These are phyloP conservation scores for Penicillium polonicum DNA, from an alignment of 2,329 filamentous ascomycete genomes.

Conservation along the genomic window DNA sequence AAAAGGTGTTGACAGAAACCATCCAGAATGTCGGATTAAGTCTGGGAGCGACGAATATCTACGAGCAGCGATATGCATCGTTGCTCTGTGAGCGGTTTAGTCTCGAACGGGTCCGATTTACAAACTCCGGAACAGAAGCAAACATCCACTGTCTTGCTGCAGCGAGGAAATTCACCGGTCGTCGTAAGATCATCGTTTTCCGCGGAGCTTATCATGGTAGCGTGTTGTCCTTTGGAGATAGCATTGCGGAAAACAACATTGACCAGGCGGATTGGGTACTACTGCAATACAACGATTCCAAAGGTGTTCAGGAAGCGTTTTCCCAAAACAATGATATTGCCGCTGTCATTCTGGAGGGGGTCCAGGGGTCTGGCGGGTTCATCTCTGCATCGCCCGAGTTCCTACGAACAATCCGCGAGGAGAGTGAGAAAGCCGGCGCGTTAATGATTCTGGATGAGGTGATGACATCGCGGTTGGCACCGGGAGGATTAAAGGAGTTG, in stretches of 20 bases:
- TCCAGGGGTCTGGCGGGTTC: constrained; percentile 64
- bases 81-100: constrained; percentile 56
- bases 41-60: constrained; percentile 53
- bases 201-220: constrained; percentile 56
- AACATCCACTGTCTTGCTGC: constrained; percentile 60
- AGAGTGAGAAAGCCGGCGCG: constrained; percentile 51
- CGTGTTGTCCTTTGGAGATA: constrained; percentile 47
- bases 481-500: constrained; percentile 1
- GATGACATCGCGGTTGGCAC: constrained; percentile 62
- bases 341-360: constrained; percentile 64
- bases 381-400: constrained; percentile 54
- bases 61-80: constrained; percentile 54
- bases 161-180: constrained; percentile 50
- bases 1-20: constrained; percentile 48
- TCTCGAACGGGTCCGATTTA: constrained; percentile 57
- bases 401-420: constrained; percentile 50
- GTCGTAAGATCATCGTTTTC: constrained; percentile 49
- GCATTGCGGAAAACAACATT: constrained; percentile 20
- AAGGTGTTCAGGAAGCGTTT: constrained; percentile 38
- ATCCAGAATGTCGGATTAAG: constrained; percentile 52
- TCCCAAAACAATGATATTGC: constrained; percentile 43
- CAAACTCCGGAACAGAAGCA: constrained; percentile 66
- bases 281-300: constrained; percentile 61
- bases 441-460: constrained; percentile 71
- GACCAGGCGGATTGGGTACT: constrained; percentile 59